Base-by-base conservation (phyloP, 192 early-diverging fungal genomes). In the Allomyces macrogynus region DNA sequence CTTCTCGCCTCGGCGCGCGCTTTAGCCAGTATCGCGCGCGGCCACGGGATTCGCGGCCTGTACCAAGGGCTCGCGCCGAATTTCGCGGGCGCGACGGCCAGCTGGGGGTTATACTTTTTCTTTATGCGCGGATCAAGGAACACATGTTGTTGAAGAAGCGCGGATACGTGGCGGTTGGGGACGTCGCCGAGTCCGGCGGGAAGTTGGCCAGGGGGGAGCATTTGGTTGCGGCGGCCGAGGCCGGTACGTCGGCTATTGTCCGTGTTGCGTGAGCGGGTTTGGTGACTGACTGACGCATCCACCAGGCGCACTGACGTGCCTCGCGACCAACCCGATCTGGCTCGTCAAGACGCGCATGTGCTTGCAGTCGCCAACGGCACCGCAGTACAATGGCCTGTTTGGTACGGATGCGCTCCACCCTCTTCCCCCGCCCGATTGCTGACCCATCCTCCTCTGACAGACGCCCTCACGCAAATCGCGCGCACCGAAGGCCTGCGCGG, bases 61-160 rank as follows among this genome's bases (percentile, higher is more conserved):
- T 99, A 99, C 72, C 81, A 90, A n/a, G 95, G 93, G 12, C 68
- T 99, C 4, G 66, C 82, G 0, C 86, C 96, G 43, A 99, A 93
- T 62, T 80, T 97, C 63, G 88, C 87, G 14, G 96, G 94, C 0
- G 82, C 92, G 25, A 89, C 88, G 16, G 73, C 86, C 14, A 92
- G 89, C 61, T 99, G 96, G 94, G 93, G 93, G 1, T 72, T 99
- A n/a, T 99, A 97, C 69, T 97, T 99, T 75, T 89, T 84, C 43
- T 91, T 87, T 93, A 90, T 65, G 74, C 77, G 66, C 60, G 74
- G 26, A 80, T 88, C 71, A 89, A 89, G 67, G 75, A 77, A 22
- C 74, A 69, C 40, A 85, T 87, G 82, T 7, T 40, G 32, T 40
- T 40, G 32, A 2, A 40, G 32, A 40, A 40, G 32, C 32, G 32